Evolutionary conservation across 2,329 filamentous ascomycete genomes (phyloP).

Genomic region (Sphaerulina vaccinii): DNA sequence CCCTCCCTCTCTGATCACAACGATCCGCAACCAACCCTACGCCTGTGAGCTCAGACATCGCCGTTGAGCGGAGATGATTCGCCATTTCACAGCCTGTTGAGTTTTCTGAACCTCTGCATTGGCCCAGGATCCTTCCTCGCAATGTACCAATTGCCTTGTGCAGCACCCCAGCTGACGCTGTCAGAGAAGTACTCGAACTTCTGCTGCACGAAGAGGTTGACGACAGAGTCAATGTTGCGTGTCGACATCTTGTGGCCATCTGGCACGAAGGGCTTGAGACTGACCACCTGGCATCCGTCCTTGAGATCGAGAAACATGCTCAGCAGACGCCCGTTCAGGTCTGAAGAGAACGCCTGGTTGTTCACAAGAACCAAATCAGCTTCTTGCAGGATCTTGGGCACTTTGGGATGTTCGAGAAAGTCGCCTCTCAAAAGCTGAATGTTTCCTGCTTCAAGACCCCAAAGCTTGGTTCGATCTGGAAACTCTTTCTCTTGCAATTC

Average conservation of each 20-base stretch:
- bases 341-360: constrained; percentile 91
- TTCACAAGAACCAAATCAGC: constrained; percentile 97
- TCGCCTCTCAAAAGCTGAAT: constrained; percentile 81
- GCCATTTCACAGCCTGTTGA: constrained; percentile 23
- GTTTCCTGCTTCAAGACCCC: constrained; percentile 78
- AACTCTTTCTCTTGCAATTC: constrained; percentile 81
- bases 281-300: constrained; percentile 83
- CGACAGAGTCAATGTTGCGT: constrained; percentile 75
- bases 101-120: constrained; percentile 50
- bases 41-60: too few species aligned
- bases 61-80: too few species aligned
- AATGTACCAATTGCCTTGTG: constrained; percentile 77
- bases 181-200: constrained; percentile 66
- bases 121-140: constrained; percentile 70
- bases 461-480: constrained; percentile 76
- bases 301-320: constrained; percentile 93
- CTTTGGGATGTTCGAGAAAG: constrained; percentile 71
- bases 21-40: too few species aligned
- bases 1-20: too few species aligned
- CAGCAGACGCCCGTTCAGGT: constrained; percentile 79
- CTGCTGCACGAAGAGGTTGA: constrained; percentile 76
- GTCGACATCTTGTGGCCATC: constrained; percentile 71
- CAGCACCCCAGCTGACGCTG: constrained; percentile 86
- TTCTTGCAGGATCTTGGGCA: constrained; percentile 70
- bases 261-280: constrained; percentile 86